Percentiles rank a stretch among this genome's conserved stretches.
Conservation (phyloP, 352 stramenopile species). For the Phytopythium montanum region DNA sequence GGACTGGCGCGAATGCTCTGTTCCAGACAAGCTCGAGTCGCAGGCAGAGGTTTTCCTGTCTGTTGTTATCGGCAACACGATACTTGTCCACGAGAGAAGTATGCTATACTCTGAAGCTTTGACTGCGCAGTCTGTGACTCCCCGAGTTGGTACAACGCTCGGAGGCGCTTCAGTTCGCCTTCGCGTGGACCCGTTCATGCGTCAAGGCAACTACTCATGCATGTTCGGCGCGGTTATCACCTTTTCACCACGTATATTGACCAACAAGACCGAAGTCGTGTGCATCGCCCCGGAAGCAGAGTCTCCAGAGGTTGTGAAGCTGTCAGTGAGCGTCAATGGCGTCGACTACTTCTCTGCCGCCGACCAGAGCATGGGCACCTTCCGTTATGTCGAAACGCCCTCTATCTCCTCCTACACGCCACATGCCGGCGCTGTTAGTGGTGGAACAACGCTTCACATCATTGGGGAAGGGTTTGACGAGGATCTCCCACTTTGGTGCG, state of each 20-base stretch:
- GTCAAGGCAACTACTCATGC: constrained; percentile 17
- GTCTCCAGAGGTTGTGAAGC: constrained; percentile 2
- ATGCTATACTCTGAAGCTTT: neutral
- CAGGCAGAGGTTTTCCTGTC: constrained; percentile 13
- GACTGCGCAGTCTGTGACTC: neutral
- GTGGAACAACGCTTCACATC: constrained; percentile 32
- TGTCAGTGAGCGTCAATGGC: constrained; percentile 37
- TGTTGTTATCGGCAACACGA: neutral
- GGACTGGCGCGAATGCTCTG: constrained; percentile 13
- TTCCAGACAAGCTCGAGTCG: constrained; percentile 9
- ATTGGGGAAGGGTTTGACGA: constrained; percentile 24
- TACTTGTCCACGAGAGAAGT: neutral
- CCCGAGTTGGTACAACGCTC: neutral
- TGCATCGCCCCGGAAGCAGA: constrained; percentile 21
- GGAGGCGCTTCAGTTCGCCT: constrained; percentile 1
- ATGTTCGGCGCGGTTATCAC: constrained; percentile 19
- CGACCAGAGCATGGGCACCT: constrained; percentile 8
- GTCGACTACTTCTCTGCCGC: constrained; percentile 31
- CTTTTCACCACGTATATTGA: neutral
- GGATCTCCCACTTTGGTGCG: constrained; percentile 21
- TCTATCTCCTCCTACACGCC: constrained; percentile 24
- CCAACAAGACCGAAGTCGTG: constrained; percentile 14
- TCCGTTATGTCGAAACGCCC: constrained; percentile 20
- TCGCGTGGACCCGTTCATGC: neutral
- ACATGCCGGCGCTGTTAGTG: constrained; percentile 19